A percentile compares a stretch with the other conserved stretches of the same genome.
phyloP scores from a whole-genome alignment of 306 rosid genomes.

The Heteromeles arbutifolia region DNA sequence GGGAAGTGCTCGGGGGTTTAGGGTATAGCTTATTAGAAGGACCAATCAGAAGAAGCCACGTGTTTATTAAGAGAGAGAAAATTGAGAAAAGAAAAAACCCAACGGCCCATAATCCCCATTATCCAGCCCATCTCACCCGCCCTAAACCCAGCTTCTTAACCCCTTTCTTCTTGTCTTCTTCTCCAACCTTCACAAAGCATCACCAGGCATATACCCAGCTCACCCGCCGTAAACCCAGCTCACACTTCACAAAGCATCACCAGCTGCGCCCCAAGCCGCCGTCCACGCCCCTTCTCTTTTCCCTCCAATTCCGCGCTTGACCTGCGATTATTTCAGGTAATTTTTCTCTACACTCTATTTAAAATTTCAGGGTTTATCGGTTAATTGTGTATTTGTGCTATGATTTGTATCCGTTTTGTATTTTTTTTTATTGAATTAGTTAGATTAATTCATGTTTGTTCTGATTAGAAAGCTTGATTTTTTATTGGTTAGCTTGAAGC shows the following conservation, averaged over 20 bases:
- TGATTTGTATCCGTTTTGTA: background rate
- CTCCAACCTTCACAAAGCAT: background rate
- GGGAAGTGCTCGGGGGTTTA: background rate
- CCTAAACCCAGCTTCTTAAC: background rate
- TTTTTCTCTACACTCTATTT: background rate
- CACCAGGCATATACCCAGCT: too few relatives aligned
- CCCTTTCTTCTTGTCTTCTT: background rate
- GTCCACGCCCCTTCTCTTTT: background rate
- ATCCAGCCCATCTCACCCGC: background rate
- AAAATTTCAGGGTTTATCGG: too few relatives aligned
- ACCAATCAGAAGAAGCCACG: background rate
- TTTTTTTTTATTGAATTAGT: background rate
- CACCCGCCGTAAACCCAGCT: too few relatives aligned
- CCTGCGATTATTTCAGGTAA: background rate
- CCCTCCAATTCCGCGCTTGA: background rate
- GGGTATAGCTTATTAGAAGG: background rate
- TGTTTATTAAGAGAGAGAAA: background rate
- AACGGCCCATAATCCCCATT: background rate
- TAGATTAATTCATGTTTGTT: background rate
- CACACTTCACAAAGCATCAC: background rate
- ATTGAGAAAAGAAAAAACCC: background rate
- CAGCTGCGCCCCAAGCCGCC: background rate
- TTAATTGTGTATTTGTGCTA: background rate
- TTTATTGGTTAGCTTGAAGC: background rate
- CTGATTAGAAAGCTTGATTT: background rate